Evolutionary conservation across 1,139 yeast genomes (phyloP), one percentile per base, ranked within the genome.

Genomic region (Yamadazyma mexicana): DNA sequence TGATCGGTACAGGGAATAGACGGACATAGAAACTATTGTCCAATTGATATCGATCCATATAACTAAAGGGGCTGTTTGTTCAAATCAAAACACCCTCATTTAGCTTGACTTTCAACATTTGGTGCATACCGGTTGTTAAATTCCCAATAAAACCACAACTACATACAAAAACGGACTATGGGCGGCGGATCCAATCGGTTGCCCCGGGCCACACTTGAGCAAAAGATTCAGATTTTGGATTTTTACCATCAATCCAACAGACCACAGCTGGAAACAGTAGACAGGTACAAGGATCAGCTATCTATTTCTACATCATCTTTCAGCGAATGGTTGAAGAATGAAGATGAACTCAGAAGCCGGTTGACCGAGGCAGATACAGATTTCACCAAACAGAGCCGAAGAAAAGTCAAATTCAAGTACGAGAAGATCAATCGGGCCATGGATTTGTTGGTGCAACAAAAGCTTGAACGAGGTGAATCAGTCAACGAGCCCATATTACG

Each of bases 191-290:
- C 22, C 17, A 49, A 47, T 11, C 64, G 66, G 56, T 69, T 68
- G 34, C 81, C 82, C 5, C 60, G 84, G 44, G 82, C 83, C 14
- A 78, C 79, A 17, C 62, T 79, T 40, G 83, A 77, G 56, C 79
- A 79, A 53, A 79, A 79, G 55, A 67, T 79, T 37, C 72, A 68
- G 60, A 75, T 78, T 22, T 59, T 79, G 32, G 81, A 79, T 53
- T 69, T 62, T 50, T 75, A 62, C 47, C 82, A 74, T 48, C 59
- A 58, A 31, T 66, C 76, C 11, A 67, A 69, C 38, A 55, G 75
- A 38, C 79, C 82, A 3, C 83, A 79, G 51, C 76, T 73, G 64
- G 81, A 75, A 48, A 76, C 81, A 0, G 84, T 79, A 17, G 78
- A 77, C 37, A 56, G 66, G 34, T 79, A 69, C 56, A 73, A 69